Conservation (phyloP, 2,329 filamentous ascomycete genomes). For the Neofusicoccum kwambonambiense region DNA sequence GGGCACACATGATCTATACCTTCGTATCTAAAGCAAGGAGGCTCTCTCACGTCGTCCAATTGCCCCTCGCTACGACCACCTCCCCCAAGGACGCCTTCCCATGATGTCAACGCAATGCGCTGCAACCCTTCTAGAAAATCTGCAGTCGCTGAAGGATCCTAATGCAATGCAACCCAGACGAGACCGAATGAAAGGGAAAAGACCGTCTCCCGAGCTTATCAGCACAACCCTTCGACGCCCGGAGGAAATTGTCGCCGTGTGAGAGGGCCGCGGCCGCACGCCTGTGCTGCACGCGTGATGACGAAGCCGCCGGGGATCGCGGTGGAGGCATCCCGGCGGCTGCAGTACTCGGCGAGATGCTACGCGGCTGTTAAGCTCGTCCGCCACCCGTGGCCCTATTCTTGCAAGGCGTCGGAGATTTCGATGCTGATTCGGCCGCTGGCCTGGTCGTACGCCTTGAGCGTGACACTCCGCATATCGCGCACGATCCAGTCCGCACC, state of each 20-base stretch:
- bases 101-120: conserved; percentile 25
- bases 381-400: conserved; percentile 24
- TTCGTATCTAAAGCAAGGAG: conserved; percentile 15
- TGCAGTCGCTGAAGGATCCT: conserved; percentile 8
- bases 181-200: conserved; percentile 10
- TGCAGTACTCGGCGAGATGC: conserved; percentile 5
- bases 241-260: neutral
- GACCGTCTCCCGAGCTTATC: neutral
- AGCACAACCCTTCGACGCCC: neutral
- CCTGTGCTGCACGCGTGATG: conserved; percentile 7
- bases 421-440: conserved; percentile 65
- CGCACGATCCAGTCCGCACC: conserved; percentile 85
- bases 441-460: conserved; percentile 55
- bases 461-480: conserved; percentile 71
- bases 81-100: neutral
- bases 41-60: conserved; percentile 1
- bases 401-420: conserved; percentile 59
- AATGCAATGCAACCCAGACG: conserved; percentile 36
- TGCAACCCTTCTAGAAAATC: conserved; percentile 34
- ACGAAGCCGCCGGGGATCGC: neutral
- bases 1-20: conserved; percentile 14
- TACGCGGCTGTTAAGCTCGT: neutral
- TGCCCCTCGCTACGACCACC: conserved; percentile 8
- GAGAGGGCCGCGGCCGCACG: neutral
- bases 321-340: neutral